A percentile compares a stretch with the other conserved stretches of the same genome.
phyloP scores from a whole-genome alignment of 805 yeast species.

The Zygosaccharomyces bailii region DNA sequence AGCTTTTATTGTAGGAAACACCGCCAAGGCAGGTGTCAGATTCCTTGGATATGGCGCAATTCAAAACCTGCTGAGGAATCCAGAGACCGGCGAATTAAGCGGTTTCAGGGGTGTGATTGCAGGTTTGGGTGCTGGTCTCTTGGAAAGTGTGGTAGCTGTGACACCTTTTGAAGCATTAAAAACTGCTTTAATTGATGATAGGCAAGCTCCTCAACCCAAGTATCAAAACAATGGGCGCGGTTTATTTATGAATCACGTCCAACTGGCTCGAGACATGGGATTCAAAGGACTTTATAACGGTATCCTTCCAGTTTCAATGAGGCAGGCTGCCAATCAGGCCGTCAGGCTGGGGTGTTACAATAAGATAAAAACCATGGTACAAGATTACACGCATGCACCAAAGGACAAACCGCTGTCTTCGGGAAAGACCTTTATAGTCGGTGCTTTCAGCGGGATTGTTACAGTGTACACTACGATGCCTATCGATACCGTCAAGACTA shows the following conservation, averaged over 20 bases:
- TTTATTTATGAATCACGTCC: slow-evolving; percentile 42
- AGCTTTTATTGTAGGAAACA: slow-evolving; percentile 92
- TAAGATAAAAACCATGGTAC: slow-evolving; percentile 75
- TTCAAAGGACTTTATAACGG: slow-evolving; percentile 83
- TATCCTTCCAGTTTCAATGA: slow-evolving; percentile 83
- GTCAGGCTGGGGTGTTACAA: slow-evolving; percentile 93
- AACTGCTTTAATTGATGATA: slow-evolving; percentile 93
- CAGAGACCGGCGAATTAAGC: slow-evolving; percentile 72
- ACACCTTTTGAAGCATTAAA: slow-evolving; percentile 97
- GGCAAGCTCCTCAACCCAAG: slow-evolving; percentile 68
- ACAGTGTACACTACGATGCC: slow-evolving; percentile 96
- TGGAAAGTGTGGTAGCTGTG: slow-evolving; percentile 89
- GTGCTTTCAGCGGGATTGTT: slow-evolving; percentile 84
- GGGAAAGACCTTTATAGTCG: slow-evolving; percentile 78
- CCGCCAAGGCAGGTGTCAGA: slow-evolving; percentile 93
- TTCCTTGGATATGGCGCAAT: slow-evolving; percentile 90
- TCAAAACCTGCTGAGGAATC: slow-evolving; percentile 71
- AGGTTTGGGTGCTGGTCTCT: slow-evolving; percentile 94
- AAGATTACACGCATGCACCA: slow-evolving; percentile 61
- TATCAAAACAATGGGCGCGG: slow-evolving; percentile 64
- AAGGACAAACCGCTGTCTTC: slow-evolving; percentile 74
- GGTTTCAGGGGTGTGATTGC: slow-evolving; percentile 92
- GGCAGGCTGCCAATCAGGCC: slow-evolving; percentile 95
- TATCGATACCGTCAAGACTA: slow-evolving; percentile 89
- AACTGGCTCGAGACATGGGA: slow-evolving; percentile 73